Evolutionary conservation across 2,329 filamentous ascomycete genomes (phyloP), one percentile per base, ranked within the genome.

Genomic region (Penicillium sp.): DNA sequence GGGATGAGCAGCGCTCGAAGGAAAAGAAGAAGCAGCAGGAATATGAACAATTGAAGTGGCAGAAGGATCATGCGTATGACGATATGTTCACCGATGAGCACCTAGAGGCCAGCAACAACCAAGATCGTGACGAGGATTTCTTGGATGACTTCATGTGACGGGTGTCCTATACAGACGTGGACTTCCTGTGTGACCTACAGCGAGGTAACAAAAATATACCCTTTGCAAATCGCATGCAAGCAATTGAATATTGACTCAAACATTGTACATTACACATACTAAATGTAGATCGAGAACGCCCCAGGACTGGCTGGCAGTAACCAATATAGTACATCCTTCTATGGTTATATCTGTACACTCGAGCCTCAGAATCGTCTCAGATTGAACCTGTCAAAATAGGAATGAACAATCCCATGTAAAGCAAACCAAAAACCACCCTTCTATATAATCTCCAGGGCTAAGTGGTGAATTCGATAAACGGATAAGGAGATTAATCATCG

Each of bases 41-140:
- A 78, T 83, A 91, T 61, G 89, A 91, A 74, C 88, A 95, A 75
- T 85, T 93, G 76, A 95, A 95, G 74, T 96, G 87, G 82, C 91
- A 96, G 75, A 94, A 94, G 76, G 92, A 96, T n/a, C 93, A 99
- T 76, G 93, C 92, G 2, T 99, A 99, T 73, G 94, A 97, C 70
- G 92, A 96, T 44, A 75, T 97, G 50, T 92, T 96, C 73, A 86
- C 84, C 4, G 91, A 95, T 50, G 90, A 96, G 54, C 88, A 89
- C 65, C 82, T 96, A 78, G 86, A 86, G 42, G 77, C 74, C 21
- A 86, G 86, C 52, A 96, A 88, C 77, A 99, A 99, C 74, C 90
- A 97, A 75, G 86, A 96, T 68, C 84, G 91, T 13, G 81, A 83
- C 59, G 84, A 86, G 56, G 80, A 90, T 56, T 79, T 77, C 71